Evolutionary conservation across 2,329 filamentous ascomycete species (phyloP), one percentile per base, ranked within the genome.

Genomic region (Amphichorda felina): DNA sequence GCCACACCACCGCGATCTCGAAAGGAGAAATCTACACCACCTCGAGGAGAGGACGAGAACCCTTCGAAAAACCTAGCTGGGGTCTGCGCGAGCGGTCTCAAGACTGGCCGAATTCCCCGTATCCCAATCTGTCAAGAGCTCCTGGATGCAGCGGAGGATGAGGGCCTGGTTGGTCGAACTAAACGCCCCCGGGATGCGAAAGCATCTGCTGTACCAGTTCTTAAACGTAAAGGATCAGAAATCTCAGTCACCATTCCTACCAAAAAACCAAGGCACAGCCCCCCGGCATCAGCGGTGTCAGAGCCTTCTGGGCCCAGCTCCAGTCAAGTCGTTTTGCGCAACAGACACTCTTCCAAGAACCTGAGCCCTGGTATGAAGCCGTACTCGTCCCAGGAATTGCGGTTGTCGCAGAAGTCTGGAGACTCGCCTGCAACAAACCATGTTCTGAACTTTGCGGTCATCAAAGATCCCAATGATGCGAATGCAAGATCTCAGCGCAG

Each of bases 381-480:
- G 11, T 31, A 14, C 5, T 31, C 16, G 15, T 17, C 29, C 4
- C 15, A 31, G 16, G 29, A 31, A 13, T 18, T 18, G 9, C 16
- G 29, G 16, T 18, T 17, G 5, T 15, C 29, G 10, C 29, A 31
- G 17, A 31, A 16, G 11, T 17, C 15, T 31, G 29, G 6, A 18
- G 41, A 15, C 34, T 42, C 24, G 22, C 19, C 18, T 13, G 27
- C 6, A 6, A 7, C 27, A 13, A 33, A 29, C 5, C 34, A 27
- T 8, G 18, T 24, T 9, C 60, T 86, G 18, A 68, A 67, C 19
- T 93, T 86, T 47, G 71, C 80, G 2, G 72, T 87, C 10, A 82
- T 89, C 16, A 93, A 94, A 56, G 75, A 89, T 45, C 71, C 79
- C 1, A 69, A 76, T 45, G 75, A 84, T 45, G 69, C 73, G 5